Evolutionary conservation across 306 rosid species (phyloP), one percentile per base, ranked within the genome.

Genomic region (Inga laurina): DNA sequence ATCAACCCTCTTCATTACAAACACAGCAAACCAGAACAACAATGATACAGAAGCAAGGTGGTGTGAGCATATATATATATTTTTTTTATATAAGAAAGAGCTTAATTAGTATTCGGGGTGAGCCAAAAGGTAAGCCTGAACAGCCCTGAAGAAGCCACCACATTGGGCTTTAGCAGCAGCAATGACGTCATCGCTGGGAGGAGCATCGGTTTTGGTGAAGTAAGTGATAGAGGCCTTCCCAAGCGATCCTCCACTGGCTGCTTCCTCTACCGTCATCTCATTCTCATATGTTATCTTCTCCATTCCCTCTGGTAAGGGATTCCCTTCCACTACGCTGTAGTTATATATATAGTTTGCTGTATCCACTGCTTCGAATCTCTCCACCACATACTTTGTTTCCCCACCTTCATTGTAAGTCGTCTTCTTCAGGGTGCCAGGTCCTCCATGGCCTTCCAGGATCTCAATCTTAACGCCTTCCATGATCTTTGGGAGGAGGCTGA

Each of bases 351-450:
- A 83, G 44, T 27, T n/a, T 62, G 49, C 88, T 82, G 87, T 91
- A 32, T 32, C 34, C 34, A 32, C 3, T 32, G 34, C 34, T 32
- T 32, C 34, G 0, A 32, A 3, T 32, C 4, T 87, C 67, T 91
- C 90, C 71, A 83, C 72, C 81, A 86, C 85, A 56, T 86, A 82
- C 72, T 86, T 84, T 57, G 46, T 72, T 65, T 80, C 5, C 16
- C 84, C 84, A 39, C 92, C 89, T 76, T 85, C 82, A 39, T 72
- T 44, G 4, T 66, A 80, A 84, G 70, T 83, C 16, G 91, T 61
- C 79, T 87, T 92, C 87, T 89, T 92, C 81, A 88, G 79, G 79
- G 93, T 83, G 80, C 93, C 93, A 11, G 86, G 85, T 1, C 80
- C 91, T 67, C 94, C 94, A 82, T 77, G 66, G 64, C 94, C 97